Evolutionary conservation across 495 filamentous ascomycete genomes (phyloP).

Genomic region (Xylaria sp.): DNA sequence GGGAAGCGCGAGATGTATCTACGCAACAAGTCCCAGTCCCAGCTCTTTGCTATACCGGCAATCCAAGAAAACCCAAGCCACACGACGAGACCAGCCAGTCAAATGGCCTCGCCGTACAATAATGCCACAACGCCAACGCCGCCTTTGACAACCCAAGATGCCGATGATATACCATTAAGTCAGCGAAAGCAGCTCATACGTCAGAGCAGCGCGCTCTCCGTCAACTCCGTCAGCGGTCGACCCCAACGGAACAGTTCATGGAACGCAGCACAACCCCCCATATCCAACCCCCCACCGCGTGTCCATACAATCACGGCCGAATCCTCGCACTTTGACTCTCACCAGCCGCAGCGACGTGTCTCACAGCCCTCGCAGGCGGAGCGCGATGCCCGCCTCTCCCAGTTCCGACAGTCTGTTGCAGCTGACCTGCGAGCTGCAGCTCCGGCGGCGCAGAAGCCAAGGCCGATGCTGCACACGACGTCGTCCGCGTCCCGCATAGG

Average conservation of each 20-base stretch:
- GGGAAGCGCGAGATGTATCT: slow-evolving; percentile 67
- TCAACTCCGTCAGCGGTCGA: slow-evolving; percentile 24
- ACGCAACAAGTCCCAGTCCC: slow-evolving; percentile 56
- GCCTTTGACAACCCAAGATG: slow-evolving; percentile 33
- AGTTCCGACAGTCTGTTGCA: slow-evolving; percentile 75
- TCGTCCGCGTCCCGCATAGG: slow-evolving; percentile 30
- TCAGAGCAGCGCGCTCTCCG: slow-evolving; percentile 46
- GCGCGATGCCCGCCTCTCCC: slow-evolving; percentile 69
- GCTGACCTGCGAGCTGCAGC: slow-evolving; percentile 62
- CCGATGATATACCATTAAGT: slow-evolving; percentile 78
- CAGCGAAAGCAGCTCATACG: slow-evolving; percentile 66
- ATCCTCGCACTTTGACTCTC: slow-evolving; percentile 56
- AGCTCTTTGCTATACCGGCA: slow-evolving; percentile 33
- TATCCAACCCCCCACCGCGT: slow-evolving; percentile 26
- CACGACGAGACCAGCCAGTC: slow-evolving; percentile 39
- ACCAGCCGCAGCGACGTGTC: slow-evolving; percentile 61
- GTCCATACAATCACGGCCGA: slow-evolving; percentile 37
- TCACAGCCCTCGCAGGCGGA: slow-evolving; percentile 48
- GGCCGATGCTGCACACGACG: slow-evolving; percentile 52
- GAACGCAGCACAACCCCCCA: slow-evolving; percentile 34
- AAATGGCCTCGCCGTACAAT: slow-evolving; percentile 44
- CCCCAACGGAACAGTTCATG: slow-evolving; percentile 17
- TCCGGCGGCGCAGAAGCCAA: slow-evolving; percentile 39
- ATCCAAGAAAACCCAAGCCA: slow-evolving; percentile 32
- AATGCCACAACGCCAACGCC: slow-evolving; percentile 34